Conservation (phyloP, 345 rosid genomes). For the Tarenaya hassleriana region DNA sequence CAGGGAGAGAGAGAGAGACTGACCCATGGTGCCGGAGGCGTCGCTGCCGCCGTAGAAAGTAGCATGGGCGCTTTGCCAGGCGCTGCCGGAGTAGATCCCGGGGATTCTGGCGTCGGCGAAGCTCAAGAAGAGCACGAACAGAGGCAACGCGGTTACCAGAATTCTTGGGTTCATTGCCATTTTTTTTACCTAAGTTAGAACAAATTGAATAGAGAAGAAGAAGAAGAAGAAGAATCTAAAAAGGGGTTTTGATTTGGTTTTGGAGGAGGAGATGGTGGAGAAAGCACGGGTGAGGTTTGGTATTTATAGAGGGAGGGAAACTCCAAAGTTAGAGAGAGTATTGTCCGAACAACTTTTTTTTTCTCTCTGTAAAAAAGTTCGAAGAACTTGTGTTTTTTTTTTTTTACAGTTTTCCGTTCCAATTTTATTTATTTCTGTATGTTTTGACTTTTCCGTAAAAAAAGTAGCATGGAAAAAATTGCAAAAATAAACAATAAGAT, state of each 20-base stretch:
- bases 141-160: conserved; percentile 15
- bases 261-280: conserved; percentile 10
- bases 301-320: no score
- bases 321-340: no score
- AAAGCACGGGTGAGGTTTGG: no score
- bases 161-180: conserved; percentile 15
- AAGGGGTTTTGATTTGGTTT: not conserved
- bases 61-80: conserved; percentile 86
- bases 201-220: not conserved
- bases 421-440: no score
- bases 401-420: no score
- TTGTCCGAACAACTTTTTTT: no score
- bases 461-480: no score
- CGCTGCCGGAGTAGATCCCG: conserved; percentile 43
- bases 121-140: conserved; percentile 25
- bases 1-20: conserved; percentile 7
- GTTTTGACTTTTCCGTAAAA: no score
- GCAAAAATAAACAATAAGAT: no score
- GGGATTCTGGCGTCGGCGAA: conserved; percentile 48
- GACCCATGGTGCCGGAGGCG: conserved; percentile 95
- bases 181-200: no score
- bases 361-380: no score
- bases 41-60: conserved; percentile 88
- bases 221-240: conserved; percentile 9
- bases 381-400: no score